Evolutionary conservation across 176 grass and related monocot genomes (phyloP).

Genomic region (Juncus inflexus): DNA sequence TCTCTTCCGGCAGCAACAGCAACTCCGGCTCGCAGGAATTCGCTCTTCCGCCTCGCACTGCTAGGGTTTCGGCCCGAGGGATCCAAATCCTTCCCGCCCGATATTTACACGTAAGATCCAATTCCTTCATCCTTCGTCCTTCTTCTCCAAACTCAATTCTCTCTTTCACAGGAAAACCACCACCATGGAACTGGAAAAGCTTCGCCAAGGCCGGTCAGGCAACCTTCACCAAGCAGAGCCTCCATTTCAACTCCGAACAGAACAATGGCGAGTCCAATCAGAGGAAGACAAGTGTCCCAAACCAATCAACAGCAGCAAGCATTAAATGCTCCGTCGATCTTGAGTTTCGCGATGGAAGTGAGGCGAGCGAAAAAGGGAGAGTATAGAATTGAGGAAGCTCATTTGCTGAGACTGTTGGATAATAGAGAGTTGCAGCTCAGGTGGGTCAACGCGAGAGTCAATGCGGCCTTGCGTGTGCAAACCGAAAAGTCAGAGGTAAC

Average conservation of each 20-base stretch:
- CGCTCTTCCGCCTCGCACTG: slow-evolving; percentile 3
- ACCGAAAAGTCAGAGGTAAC: slow-evolving; percentile 38
- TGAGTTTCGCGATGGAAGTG: slow-evolving; percentile 49
- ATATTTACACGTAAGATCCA: slow-evolving; percentile 8
- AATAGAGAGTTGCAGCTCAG: slow-evolving; percentile 45
- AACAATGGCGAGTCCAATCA: slow-evolving; percentile 39
- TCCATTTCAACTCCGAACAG: slow-evolving; percentile 26
- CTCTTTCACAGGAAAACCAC: slow-evolving; percentile 15
- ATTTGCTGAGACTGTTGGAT: slow-evolving; percentile 40
- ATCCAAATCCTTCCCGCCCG: slow-evolving; percentile 3
- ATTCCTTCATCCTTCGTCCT: not conserved
- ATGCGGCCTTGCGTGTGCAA: slow-evolving; percentile 25
- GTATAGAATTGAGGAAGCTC: slow-evolving; percentile 46
- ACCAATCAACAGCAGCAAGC: slow-evolving; percentile 11
- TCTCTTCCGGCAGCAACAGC: slow-evolving; percentile 39
- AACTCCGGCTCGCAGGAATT: slow-evolving; percentile 25
- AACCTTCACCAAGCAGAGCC: slow-evolving; percentile 40
- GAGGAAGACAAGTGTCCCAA: slow-evolving; percentile 24
- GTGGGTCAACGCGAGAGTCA: slow-evolving; percentile 38
- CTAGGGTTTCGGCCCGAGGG: slow-evolving; percentile 24
- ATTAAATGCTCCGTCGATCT: slow-evolving; percentile 47
- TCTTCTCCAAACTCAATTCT: slow-evolving; percentile 19
- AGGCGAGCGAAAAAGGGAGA: slow-evolving; percentile 55
- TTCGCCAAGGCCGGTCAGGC: slow-evolving; percentile 22
- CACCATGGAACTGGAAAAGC: not conserved